Evolutionary conservation across 2,329 filamentous ascomycete species (phyloP).

Genomic region (Periconia macrospinosa): DNA sequence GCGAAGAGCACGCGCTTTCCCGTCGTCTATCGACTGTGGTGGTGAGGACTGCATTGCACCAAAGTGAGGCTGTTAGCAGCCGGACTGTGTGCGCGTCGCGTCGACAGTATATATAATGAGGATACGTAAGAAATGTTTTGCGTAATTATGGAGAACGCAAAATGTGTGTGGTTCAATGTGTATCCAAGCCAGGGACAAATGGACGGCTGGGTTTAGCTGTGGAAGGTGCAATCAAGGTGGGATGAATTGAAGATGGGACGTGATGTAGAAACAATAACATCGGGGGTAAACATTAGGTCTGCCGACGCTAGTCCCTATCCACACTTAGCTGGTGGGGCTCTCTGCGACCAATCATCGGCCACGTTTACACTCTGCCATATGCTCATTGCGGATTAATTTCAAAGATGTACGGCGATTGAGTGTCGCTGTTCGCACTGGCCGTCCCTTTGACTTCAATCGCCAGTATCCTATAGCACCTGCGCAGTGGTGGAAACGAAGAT

Average conservation of each 20-base stretch:
- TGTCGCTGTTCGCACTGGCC: too few relatives aligned
- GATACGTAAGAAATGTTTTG: conserved; percentile 31
- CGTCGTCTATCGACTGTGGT: conserved; percentile 39
- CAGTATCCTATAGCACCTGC: too few relatives aligned
- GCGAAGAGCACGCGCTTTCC: conserved; percentile 41
- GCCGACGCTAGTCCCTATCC: conserved; percentile 16
- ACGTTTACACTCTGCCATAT: not conserved
- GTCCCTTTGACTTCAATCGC: too few relatives aligned
- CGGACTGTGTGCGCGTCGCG: conserved; percentile 30
- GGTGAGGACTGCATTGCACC: conserved; percentile 41
- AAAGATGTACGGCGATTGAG: too few relatives aligned
- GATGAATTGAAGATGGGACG: conserved; percentile 21
- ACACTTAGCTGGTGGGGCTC: not conserved
- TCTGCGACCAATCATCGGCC: not conserved
- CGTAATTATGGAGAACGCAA: conserved; percentile 20
- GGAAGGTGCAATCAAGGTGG: conserved; percentile 38
- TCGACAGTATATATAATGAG: conserved; percentile 28
- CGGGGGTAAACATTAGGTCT: conserved; percentile 20
- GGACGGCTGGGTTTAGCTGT: conserved; percentile 16
- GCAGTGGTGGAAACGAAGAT: too few relatives aligned
- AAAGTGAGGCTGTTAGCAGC: conserved; percentile 22
- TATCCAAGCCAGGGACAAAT: conserved; percentile 21
- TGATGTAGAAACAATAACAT: conserved; percentile 16
- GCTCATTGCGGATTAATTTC: too few relatives aligned
- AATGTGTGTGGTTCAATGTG: conserved; percentile 17